A percentile compares a stretch with the other conserved stretches of the same genome.
Evolutionary conservation across 768 basidiomycete species (phyloP).

Genomic region (Termitomyces sp.): DNA sequence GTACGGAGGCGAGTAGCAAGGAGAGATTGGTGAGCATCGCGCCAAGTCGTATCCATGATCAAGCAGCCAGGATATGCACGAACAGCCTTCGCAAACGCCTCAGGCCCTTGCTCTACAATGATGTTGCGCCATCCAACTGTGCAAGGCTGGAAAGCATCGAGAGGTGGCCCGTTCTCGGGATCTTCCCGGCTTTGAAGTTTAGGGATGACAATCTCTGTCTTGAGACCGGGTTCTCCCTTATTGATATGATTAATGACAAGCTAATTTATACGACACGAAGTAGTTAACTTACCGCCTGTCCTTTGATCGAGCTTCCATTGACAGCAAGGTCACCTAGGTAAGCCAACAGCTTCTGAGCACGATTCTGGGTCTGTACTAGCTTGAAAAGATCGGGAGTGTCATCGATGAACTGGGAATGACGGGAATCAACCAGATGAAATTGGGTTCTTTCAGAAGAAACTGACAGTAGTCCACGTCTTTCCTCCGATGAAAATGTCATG

Average conservation of each 20-base stretch:
- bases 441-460: not conserved
- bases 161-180: slow-evolving; percentile 55
- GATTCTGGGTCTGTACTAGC: slow-evolving; percentile 94
- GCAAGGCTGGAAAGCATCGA: slow-evolving; percentile 83
- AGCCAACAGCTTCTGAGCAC: slow-evolving; percentile 94
- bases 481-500: slow-evolving; percentile 95
- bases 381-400: slow-evolving; percentile 99
- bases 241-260: not conserved
- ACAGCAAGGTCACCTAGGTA: slow-evolving; percentile 98
- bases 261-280: not conserved
- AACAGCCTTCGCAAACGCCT: slow-evolving; percentile 97
- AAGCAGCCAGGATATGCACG: slow-evolving; percentile 92
- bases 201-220: slow-evolving; percentile 81
- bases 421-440: not conserved
- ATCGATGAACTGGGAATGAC: slow-evolving; percentile 78
- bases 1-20: slow-evolving; percentile 95
- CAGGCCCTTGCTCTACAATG: slow-evolving; percentile 95
- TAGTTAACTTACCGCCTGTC: slow-evolving; percentile 53
- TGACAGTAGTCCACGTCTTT: slow-evolving; percentile 92
- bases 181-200: slow-evolving; percentile 74
- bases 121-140: slow-evolving; percentile 96
- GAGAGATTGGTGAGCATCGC: slow-evolving; percentile 97
- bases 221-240: slow-evolving; percentile 90
- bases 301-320: slow-evolving; percentile 97
- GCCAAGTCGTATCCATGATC: slow-evolving; percentile 99